Percentiles rank a stretch among this genome's conserved stretches.
Conservation (phyloP, 1,139 yeast species). For the Magnusiomyces tetraspermus region DNA sequence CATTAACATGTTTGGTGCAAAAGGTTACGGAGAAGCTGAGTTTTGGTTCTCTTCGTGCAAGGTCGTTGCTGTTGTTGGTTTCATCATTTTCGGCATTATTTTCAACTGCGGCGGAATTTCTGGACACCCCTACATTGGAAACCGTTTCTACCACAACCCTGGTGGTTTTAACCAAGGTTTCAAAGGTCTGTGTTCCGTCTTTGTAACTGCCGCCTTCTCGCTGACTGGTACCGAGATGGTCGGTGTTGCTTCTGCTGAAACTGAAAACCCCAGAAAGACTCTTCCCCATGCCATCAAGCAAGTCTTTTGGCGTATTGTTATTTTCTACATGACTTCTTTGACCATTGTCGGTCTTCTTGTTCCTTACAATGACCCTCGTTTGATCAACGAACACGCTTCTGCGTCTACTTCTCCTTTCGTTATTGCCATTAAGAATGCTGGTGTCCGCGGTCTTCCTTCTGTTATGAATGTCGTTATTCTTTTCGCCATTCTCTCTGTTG, state of each 20-base stretch:
- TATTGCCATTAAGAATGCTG: slow-evolving; percentile 50
- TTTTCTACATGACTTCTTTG: slow-evolving; percentile 54
- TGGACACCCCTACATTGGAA: slow-evolving; percentile 52
- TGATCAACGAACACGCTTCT: slow-evolving; percentile 40
- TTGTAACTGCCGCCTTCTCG: slow-evolving; percentile 80
- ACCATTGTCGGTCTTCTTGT: slow-evolving; percentile 54
- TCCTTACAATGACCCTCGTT: slow-evolving; percentile 44
- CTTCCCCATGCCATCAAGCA: slow-evolving; percentile 64
- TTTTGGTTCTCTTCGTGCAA: slow-evolving; percentile 49
- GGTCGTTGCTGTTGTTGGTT: slow-evolving; percentile 51
- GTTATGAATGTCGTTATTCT: slow-evolving; percentile 66
- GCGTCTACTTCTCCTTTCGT: slow-evolving; percentile 66
- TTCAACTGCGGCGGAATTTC: slow-evolving; percentile 63
- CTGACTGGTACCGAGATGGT: slow-evolving; percentile 78
- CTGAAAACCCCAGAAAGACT: slow-evolving; percentile 59
- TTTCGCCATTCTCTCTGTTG: slow-evolving; percentile 59
- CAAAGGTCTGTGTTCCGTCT: slow-evolving; percentile 77
- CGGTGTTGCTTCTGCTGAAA: slow-evolving; percentile 80
- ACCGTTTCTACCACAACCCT: slow-evolving; percentile 50
- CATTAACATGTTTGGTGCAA: slow-evolving; percentile 59
- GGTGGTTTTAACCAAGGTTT: slow-evolving; percentile 57
- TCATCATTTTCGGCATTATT: slow-evolving; percentile 54
- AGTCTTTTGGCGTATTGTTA: slow-evolving; percentile 60
- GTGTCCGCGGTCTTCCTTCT: slow-evolving; percentile 53
- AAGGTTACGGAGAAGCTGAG: slow-evolving; percentile 66